phyloP scores from a whole-genome alignment of 306 rosid genomes.

The Crataegus laevigata region DNA sequence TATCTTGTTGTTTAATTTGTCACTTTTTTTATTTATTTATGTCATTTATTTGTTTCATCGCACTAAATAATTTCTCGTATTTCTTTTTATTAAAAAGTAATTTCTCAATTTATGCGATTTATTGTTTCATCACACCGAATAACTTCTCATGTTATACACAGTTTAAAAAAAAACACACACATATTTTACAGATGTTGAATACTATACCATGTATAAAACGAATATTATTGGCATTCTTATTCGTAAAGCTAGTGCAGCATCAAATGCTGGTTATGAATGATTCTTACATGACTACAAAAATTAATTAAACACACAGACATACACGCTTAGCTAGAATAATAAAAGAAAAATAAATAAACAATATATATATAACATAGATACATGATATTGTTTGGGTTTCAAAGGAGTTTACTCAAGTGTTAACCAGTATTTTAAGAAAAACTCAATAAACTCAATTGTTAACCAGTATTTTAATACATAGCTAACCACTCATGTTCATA shows the following conservation, averaged over 20 bases:
- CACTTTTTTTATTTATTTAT: background rate
- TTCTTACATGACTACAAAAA: background rate
- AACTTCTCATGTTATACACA: background rate
- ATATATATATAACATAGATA: background rate
- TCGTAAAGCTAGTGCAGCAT: conserved; percentile 5
- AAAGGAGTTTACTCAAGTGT: background rate
- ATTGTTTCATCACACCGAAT: background rate
- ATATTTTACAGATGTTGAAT: background rate
- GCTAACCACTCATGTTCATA: background rate
- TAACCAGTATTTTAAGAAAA: too few species aligned
- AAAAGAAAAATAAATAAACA: too few species aligned
- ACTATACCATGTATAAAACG: background rate
- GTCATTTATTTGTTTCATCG: background rate
- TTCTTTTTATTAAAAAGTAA: background rate
- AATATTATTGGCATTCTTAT: background rate
- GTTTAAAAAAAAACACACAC: background rate
- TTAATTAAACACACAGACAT: too few species aligned
- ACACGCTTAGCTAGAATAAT: too few species aligned
- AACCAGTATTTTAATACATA: too few species aligned
- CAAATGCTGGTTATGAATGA: background rate
- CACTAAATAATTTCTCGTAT: background rate
- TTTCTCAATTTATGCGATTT: background rate
- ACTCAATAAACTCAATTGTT: background rate
- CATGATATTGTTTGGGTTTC: background rate
- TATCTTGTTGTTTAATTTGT: background rate